Conservation (phyloP, 2,329 filamentous ascomycete genomes). For the Tolypocladium sp. region DNA sequence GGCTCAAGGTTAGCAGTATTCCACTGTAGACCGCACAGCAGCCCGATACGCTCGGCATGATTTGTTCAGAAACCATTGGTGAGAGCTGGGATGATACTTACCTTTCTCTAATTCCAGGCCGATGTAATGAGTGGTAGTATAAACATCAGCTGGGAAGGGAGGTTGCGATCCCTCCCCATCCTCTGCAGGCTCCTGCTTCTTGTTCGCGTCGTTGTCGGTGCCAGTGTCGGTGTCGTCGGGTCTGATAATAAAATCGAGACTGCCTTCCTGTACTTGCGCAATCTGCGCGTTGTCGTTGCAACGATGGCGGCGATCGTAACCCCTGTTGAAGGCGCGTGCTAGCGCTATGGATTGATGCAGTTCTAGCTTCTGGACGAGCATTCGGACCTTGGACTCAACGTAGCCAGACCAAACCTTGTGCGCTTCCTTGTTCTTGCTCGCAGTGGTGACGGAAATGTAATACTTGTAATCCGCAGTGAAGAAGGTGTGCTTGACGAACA, state of each 20-base stretch:
- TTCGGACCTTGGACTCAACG: conserved; percentile 85
- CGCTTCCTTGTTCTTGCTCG: conserved; percentile 73
- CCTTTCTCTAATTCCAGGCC: conserved; percentile 72
- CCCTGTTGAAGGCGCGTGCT: conserved; percentile 88
- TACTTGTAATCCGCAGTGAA: conserved; percentile 93
- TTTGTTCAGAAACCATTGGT: background rate
- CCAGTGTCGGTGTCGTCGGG: conserved; percentile 25
- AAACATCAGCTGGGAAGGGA: conserved; percentile 40
- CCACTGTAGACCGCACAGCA: background rate
- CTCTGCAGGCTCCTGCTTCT: conserved; percentile 26
- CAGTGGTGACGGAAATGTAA: conserved; percentile 80
- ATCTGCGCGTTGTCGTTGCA: conserved; percentile 47
- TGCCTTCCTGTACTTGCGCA: conserved; percentile 45
- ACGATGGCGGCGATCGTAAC: conserved; percentile 73
- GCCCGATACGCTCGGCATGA: background rate
- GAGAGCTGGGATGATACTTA: conserved; percentile 29
- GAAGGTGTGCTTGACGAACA: conserved; percentile 86
- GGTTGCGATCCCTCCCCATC: conserved; percentile 29
- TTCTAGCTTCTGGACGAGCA: conserved; percentile 77
- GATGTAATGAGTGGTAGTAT: conserved; percentile 91
- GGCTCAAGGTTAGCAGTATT: conserved; percentile 16
- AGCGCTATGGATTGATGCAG: conserved; percentile 69
- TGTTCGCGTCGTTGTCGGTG: background rate
- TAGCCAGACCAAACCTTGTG: conserved; percentile 84
- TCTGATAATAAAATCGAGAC: conserved; percentile 34